A percentile compares a stretch with the other conserved stretches of the same genome.
Evolutionary conservation across 2,329 filamentous ascomycete species (phyloP).

Genomic region (Blastomyces gilchristii): DNA sequence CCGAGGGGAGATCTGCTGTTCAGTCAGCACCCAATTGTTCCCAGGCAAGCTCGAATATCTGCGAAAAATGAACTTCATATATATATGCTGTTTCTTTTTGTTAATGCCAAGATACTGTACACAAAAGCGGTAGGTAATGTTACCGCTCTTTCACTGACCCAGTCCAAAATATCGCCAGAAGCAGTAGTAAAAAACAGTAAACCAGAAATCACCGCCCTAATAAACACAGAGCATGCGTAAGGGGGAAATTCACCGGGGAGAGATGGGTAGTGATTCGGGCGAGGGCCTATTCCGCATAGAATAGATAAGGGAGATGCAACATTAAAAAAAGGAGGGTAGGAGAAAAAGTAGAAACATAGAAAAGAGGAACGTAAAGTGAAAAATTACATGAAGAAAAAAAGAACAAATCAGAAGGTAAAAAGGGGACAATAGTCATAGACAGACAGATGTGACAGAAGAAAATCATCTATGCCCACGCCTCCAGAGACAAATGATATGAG

Average conservation of each 20-base stretch:
- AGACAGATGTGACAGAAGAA: background rate
- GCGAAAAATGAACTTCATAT: background rate
- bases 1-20: background rate
- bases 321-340: background rate
- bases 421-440: background rate
- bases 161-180: background rate
- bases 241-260: background rate
- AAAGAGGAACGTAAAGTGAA: background rate
- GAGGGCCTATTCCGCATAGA: background rate
- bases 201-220: background rate
- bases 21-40: background rate
- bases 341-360: background rate
- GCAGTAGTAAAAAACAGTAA: background rate
- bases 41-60: background rate
- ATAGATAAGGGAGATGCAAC: background rate
- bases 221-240: background rate
- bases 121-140: background rate
- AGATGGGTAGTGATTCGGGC: background rate
- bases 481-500: conserved; percentile 3
- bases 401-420: background rate
- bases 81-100: conserved; percentile 7
- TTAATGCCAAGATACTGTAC: conserved; percentile 6
- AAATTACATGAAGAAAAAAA: background rate
- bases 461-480: conserved; percentile 6
- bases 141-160: background rate